phyloP scores from a whole-genome alignment of 2,329 filamentous ascomycete genomes.

The Aspergillus sp. region DNA sequence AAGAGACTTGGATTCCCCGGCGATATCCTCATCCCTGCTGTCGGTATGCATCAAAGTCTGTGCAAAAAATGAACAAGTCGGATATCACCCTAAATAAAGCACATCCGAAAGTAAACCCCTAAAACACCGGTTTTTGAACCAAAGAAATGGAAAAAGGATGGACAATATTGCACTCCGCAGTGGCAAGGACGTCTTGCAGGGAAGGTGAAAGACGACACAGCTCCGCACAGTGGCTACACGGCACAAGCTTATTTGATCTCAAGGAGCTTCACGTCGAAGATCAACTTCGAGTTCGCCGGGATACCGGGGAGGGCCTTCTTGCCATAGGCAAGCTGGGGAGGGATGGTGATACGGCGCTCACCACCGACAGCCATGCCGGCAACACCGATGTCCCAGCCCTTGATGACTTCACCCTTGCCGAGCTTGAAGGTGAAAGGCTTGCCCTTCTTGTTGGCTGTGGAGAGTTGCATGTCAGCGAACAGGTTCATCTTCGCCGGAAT shows the following conservation, averaged over 20 bases:
- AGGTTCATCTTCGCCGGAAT: not conserved
- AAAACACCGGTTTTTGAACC: conserved; percentile 18
- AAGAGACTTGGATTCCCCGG: conserved; percentile 17
- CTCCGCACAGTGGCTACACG: too few relatives aligned
- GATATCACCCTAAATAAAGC: conserved; percentile 28
- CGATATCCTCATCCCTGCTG: conserved; percentile 35
- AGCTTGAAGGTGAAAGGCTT: conserved; percentile 97
- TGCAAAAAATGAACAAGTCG: conserved; percentile 33
- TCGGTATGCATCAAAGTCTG: conserved; percentile 23
- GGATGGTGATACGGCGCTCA: conserved; percentile 89
- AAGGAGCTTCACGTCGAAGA: conserved; percentile 86
- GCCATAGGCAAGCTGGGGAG: conserved; percentile 84
- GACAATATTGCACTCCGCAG: conserved; percentile 4
- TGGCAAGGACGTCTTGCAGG: conserved; percentile 1
- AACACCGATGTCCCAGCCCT: conserved; percentile 96
- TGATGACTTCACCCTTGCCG: conserved; percentile 93
- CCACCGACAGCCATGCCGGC: conserved; percentile 89
- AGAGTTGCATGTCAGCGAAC: conserved; percentile 3
- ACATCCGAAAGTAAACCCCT: conserved; percentile 28
- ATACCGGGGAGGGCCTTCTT: conserved; percentile 79
- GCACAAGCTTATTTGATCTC: conserved; percentile 68
- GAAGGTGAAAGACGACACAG: too few relatives aligned
- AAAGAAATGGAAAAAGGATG: conserved; percentile 10
- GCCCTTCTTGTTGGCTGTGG: conserved; percentile 91
- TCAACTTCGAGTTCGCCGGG: conserved; percentile 83